These are phyloP conservation scores for Omphalea diandra DNA, from an alignment of 441 rosid genomes.

Conservation along the genomic window DNA sequence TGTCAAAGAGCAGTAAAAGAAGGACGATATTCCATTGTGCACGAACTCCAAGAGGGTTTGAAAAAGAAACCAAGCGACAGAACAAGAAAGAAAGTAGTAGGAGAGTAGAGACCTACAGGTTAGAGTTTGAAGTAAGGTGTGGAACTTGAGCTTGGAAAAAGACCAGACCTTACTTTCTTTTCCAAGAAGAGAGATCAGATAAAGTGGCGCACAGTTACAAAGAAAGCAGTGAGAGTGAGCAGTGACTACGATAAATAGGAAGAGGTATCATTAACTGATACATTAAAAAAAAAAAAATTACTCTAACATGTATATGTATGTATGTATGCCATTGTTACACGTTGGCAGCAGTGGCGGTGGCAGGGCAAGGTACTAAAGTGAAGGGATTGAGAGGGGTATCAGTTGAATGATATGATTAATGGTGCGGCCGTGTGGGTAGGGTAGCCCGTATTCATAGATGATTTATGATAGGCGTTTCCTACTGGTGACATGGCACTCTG, in stretches of 20 bases:
- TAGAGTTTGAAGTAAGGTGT: conserved; percentile 17
- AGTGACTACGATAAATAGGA: neutral
- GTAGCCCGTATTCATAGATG: conserved; percentile 17
- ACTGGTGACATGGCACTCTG: conserved; percentile 30
- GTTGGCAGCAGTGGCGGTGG: too few species aligned
- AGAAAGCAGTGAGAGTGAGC: conserved; percentile 19
- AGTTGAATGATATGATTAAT: conserved; percentile 20
- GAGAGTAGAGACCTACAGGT: too few species aligned
- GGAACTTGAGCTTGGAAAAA: conserved; percentile 30
- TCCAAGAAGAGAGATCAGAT: conserved; percentile 5
- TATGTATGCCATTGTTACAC: too few species aligned
- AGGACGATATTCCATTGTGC: too few species aligned
- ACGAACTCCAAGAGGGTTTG: neutral
- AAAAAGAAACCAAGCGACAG: too few species aligned
- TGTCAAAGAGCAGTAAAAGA: too few species aligned
- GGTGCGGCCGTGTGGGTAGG: too few species aligned
- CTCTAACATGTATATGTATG: too few species aligned
- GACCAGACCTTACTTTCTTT: conserved; percentile 46
- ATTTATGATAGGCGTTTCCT: neutral
- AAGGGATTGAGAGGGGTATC: too few species aligned
- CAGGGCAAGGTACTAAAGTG: too few species aligned
- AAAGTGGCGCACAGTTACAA: neutral
- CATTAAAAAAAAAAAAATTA: too few species aligned
- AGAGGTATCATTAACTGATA: neutral
- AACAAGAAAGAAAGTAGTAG: neutral